These are phyloP conservation scores for Tephrocybe sp. DNA, from an alignment of 768 basidiomycete genomes.

Conservation along the genomic window DNA sequence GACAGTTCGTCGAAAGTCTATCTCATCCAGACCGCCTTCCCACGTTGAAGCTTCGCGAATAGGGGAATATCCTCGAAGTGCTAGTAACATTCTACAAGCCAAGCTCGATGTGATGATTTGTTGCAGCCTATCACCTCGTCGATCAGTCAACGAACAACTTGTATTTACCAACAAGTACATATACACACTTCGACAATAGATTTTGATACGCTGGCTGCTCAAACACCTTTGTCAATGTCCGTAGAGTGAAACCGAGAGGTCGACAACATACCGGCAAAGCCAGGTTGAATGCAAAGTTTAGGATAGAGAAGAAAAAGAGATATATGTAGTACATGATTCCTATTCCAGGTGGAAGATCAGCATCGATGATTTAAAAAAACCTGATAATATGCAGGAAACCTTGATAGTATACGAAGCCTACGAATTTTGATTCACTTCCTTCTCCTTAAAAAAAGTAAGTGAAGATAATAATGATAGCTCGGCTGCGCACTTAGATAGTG, in stretches of 20 bases:
- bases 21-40: too few species aligned
- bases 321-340: not conserved
- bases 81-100: too few species aligned
- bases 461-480: not conserved
- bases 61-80: too few species aligned
- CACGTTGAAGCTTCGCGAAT: too few species aligned
- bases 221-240: not conserved
- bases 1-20: too few species aligned
- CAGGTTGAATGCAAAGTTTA: not conserved
- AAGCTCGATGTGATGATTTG: not conserved
- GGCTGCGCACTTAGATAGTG: not conserved
- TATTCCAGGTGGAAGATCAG: not conserved
- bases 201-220: not conserved
- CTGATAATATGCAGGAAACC: not conserved
- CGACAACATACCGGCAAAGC: not conserved
- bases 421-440: not conserved
- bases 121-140: not conserved
- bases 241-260: not conserved
- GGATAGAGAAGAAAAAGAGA: not conserved
- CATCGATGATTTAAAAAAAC: not conserved
- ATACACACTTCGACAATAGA: slow-evolving; percentile 1
- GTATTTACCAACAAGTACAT: not conserved
- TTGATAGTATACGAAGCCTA: not conserved
- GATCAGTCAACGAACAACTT: not conserved
- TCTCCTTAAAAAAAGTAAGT: not conserved